Evolutionary conservation across 352 stramenopile genomes (phyloP), one percentile per base, ranked within the genome.

Genomic region (Globisporangium perplexum): DNA sequence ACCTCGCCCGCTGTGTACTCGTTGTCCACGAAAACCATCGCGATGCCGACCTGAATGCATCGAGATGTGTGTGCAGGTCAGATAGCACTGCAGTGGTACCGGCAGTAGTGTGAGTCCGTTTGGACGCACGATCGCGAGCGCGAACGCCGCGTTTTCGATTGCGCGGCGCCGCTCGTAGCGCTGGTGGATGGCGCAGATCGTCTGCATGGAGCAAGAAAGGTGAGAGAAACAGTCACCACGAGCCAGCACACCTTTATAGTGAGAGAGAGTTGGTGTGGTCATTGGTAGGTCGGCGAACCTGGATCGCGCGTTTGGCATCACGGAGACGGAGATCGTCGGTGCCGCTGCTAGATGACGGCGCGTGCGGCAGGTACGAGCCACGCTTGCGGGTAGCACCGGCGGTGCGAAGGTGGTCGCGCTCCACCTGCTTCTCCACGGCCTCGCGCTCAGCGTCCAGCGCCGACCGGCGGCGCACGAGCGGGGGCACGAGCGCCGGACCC

Each of bases 21-120:
- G 38, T 86, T 89, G 62, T 92, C 81, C 23, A 90, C 55, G 36
- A 90, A 79, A 26, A 92, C 69, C 22, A 92, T 60, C 15, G 72
- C 28, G 24, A 92, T 65, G 26, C 78, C 76, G 12, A 62, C 56
- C 75, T 86, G 30, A 12, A 18, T 5, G 8, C 11, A 20, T 2
- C 1, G 31, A 20, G 44, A 2, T 1, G 7, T 44, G n/a, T 15
- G 10, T 26, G 3, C 6, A 23, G 8, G 45, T 18, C 4, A 7
- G 20, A 33, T 31, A 4, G 35, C 7, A 15, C 26, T 11, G 6
- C 14, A 24, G 50, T 30, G 5, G 3, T 20, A 49, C 22, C 33
- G 11, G 24, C 31, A n/a, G n/a, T 1, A 15, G 14, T n/a, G n/a
- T n/a, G n/a, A n/a, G n/a, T n/a, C n/a, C n/a, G n/a, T n/a, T n/a